Evolutionary conservation across 225 moss, liverwort and hornwort genomes (phyloP).

Genomic region (Lunularia cruciata): DNA sequence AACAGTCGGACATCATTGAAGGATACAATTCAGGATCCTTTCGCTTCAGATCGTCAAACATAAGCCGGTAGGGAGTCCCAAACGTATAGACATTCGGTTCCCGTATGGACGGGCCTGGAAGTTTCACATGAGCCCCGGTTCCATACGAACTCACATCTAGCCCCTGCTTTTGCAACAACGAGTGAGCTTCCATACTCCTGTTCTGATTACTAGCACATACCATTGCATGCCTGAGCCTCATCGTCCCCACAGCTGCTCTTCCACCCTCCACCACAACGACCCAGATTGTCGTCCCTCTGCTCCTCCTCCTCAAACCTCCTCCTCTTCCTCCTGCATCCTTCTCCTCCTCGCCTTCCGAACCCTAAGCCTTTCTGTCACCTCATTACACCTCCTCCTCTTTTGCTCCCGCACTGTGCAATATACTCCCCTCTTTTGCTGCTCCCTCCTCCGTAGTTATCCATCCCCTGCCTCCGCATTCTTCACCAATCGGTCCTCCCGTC

Average conservation of each 20-base stretch:
- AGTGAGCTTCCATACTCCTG: slow-evolving; percentile 98
- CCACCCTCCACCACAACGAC: too few species aligned
- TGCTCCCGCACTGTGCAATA: too few species aligned
- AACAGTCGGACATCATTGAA: background rate
- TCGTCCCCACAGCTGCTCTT: slow-evolving; percentile 27
- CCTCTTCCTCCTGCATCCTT: too few species aligned
- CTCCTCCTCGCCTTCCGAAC: too few species aligned
- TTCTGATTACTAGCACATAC: slow-evolving; percentile 99
- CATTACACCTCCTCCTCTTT: too few species aligned
- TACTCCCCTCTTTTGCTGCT: too few species aligned
- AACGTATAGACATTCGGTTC: slow-evolving; percentile 91
- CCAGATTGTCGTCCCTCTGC: too few species aligned
- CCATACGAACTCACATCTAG: slow-evolving; percentile 94
- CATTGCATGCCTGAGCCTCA: slow-evolving; percentile 99
- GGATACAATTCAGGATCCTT: slow-evolving; percentile 97
- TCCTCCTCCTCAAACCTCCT: too few species aligned
- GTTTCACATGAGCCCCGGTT: slow-evolving; percentile 88
- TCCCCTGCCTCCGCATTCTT: too few species aligned
- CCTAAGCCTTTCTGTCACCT: too few species aligned
- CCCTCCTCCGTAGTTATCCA: too few species aligned
- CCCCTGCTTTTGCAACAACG: slow-evolving; percentile 78
- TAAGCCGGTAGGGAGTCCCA: slow-evolving; percentile 85
- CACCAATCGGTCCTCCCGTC: too few species aligned
- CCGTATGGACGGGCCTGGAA: slow-evolving; percentile 83
- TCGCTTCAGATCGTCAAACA: slow-evolving; percentile 82